These are phyloP conservation scores for Candida sonorensis DNA, from an alignment of 805 yeast species.

Conservation along the genomic window DNA sequence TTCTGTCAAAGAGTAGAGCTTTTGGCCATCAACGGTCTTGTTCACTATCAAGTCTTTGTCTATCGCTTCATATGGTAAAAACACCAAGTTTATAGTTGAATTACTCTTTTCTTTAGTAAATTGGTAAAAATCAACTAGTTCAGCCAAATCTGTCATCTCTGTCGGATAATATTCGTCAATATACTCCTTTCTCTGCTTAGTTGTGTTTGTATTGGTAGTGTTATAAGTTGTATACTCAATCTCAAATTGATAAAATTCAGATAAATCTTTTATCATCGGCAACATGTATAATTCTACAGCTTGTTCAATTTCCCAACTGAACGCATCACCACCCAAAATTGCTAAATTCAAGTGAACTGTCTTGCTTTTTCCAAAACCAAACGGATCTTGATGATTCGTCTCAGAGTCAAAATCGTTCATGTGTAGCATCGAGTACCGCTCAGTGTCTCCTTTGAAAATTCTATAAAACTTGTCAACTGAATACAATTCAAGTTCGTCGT, in stretches of 20 bases:
- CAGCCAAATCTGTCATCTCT: conserved; percentile 19
- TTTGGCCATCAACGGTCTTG: conserved; percentile 10
- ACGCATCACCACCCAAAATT: conserved; percentile 8
- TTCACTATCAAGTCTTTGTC: conserved; percentile 11
- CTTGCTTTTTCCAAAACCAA: too few species aligned
- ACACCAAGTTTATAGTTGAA: conserved; percentile 10
- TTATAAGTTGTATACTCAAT: conserved; percentile 3
- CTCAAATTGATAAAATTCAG: conserved; percentile 6
- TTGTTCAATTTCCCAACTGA: conserved; percentile 13
- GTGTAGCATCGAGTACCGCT: conserved; percentile 7
- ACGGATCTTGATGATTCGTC: too few species aligned
- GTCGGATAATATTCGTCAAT: conserved; percentile 16
- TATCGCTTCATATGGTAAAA: conserved; percentile 20
- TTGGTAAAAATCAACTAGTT: conserved; percentile 13
- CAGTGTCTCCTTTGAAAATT: conserved; percentile 1
- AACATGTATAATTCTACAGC: conserved; percentile 11
- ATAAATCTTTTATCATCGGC: conserved; percentile 4
- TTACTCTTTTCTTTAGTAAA: background rate
- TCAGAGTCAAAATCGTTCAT: conserved; percentile 4
- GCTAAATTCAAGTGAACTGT: conserved; percentile 6
- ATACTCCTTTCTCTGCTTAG: background rate
- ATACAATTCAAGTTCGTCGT: conserved; percentile 20
- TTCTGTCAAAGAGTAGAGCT: conserved; percentile 11
- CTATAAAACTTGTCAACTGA: conserved; percentile 17
- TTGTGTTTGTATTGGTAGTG: background rate